These are phyloP conservation scores for Phytophthora pistaciae DNA, from an alignment of 352 stramenopile genomes.

Conservation along the genomic window DNA sequence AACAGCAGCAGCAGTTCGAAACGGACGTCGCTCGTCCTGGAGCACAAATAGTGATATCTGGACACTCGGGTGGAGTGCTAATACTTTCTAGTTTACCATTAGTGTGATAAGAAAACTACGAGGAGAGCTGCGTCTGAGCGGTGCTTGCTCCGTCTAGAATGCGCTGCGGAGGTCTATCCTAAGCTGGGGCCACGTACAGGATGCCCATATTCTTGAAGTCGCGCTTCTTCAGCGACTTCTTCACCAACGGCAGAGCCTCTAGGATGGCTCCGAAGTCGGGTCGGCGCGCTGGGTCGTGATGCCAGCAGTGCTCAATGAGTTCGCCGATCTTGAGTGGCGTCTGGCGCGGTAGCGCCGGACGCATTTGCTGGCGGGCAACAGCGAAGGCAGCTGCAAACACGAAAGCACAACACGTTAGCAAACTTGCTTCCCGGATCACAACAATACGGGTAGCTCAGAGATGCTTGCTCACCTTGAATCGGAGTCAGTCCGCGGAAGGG, in stretches of 20 bases:
- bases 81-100: constrained; percentile 51
- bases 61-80: constrained; percentile 15
- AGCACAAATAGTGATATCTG: background rate
- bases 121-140: constrained; percentile 13
- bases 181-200: constrained; percentile 33
- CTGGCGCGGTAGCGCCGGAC: constrained; percentile 85
- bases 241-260: constrained; percentile 82
- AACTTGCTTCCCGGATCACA: too few relatives aligned
- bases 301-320: constrained; percentile 88
- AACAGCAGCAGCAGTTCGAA: background rate
- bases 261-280: constrained; percentile 82
- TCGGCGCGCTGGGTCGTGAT: constrained; percentile 78
- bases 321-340: constrained; percentile 85
- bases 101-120: constrained; percentile 31
- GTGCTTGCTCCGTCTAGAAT: constrained; percentile 24
- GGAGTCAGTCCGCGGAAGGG: constrained; percentile 86
- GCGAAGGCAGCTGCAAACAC: constrained; percentile 73
- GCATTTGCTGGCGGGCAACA: constrained; percentile 85
- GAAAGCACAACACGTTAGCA: constrained; percentile 7
- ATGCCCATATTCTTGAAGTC: constrained; percentile 90
- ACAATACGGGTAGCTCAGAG: background rate
- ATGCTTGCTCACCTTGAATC: constrained; percentile 83
- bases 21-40: background rate
- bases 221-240: constrained; percentile 84
- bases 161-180: constrained; percentile 8